Evolutionary conservation across 2,329 filamentous ascomycete genomes (phyloP).

Genomic region (Beauveria sp.): DNA sequence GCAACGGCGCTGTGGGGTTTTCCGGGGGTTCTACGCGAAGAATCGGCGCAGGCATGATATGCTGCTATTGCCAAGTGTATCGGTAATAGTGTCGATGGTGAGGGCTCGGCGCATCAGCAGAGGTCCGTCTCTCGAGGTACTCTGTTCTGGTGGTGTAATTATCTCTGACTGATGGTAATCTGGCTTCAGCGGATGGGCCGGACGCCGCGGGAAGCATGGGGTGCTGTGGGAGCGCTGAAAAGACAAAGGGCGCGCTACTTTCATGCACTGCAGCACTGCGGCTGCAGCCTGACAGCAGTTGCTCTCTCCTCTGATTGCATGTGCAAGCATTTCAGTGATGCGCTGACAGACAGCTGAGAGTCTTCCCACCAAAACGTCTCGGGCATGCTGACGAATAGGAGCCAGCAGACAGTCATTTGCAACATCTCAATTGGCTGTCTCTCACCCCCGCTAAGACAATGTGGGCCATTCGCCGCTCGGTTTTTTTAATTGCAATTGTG

Average conservation of each 20-base stretch:
- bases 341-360: background rate
- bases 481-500: slow-evolving; percentile 7
- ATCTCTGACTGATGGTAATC: background rate
- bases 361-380: background rate
- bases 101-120: background rate
- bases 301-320: background rate
- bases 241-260: background rate
- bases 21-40: no score
- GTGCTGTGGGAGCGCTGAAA: background rate
- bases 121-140: background rate
- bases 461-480: background rate
- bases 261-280: background rate
- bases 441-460: background rate
- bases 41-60: no score
- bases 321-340: no score
- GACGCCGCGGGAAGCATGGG: background rate
- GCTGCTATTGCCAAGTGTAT: background rate
- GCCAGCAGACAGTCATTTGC: slow-evolving; percentile 2
- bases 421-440: background rate
- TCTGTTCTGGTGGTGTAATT: background rate
- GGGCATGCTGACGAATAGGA: slow-evolving; percentile 2
- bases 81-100: background rate
- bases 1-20: no score
- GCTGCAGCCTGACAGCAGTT: background rate
- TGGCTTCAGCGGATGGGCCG: slow-evolving; percentile 1